Percentiles rank a stretch among this genome's conserved stretches.
Conservation (phyloP, 2,329 filamentous ascomycete species). For the Escovopsis weberi region DNA sequence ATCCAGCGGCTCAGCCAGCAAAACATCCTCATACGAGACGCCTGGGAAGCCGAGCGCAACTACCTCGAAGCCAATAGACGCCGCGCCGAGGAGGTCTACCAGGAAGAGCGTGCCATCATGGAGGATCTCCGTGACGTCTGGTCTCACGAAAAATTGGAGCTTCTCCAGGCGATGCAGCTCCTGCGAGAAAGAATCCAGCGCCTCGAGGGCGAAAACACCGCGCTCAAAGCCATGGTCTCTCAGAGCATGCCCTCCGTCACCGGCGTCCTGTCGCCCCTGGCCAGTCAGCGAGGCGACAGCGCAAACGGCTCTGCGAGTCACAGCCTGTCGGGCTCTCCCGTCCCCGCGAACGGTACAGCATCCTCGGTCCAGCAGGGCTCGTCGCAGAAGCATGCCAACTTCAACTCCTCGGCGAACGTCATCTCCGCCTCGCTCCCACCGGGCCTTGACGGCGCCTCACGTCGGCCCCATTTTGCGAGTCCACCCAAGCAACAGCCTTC, state of each 20-base stretch:
- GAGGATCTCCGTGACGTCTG: constrained; percentile 34
- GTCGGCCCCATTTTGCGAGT: constrained; percentile 19
- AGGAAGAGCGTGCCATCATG: constrained; percentile 38
- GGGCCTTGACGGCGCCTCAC: constrained; percentile 20
- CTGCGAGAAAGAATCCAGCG: constrained; percentile 25
- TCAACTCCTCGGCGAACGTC: not conserved
- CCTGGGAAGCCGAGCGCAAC: constrained; percentile 38
- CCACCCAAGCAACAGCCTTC: constrained; percentile 19
- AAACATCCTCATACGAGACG: constrained; percentile 29
- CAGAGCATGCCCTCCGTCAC: constrained; percentile 15
- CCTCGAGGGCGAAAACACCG: constrained; percentile 23
- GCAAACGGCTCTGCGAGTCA: constrained; percentile 11
- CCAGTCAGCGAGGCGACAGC: constrained; percentile 14
- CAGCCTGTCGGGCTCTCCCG: constrained; percentile 7
- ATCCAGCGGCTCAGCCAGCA: constrained; percentile 28
- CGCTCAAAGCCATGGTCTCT: constrained; percentile 17
- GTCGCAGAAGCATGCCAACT: not conserved
- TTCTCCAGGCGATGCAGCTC: constrained; percentile 26
- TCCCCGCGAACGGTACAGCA: constrained; percentile 8
- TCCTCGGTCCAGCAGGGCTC: constrained; percentile 10
- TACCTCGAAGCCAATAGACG: constrained; percentile 39
- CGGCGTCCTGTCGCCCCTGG: constrained; percentile 17
- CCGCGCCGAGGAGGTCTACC: constrained; percentile 40
- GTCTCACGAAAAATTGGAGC: constrained; percentile 27
- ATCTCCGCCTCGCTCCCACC: constrained; percentile 14